A percentile compares a stretch with the other conserved stretches of the same genome.
Conservation (phyloP, 192 early-diverging fungal genomes). For the Linnemannia schmuckeri region DNA sequence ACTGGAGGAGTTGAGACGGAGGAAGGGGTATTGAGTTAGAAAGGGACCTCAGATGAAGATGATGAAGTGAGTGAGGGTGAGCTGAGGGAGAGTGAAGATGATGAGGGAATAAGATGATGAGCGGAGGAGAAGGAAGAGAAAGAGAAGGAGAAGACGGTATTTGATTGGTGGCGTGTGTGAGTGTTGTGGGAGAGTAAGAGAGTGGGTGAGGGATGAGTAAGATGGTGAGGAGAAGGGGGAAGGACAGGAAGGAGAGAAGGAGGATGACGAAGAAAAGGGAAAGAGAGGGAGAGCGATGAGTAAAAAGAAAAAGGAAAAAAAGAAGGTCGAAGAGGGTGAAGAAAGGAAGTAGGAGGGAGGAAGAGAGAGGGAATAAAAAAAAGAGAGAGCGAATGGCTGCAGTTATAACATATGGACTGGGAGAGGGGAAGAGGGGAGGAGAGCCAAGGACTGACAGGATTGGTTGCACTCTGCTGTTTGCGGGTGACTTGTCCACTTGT, state of each 20-base stretch:
- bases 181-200: neutral
- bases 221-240: neutral
- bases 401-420: neutral
- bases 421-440: neutral
- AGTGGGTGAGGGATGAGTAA: neutral
- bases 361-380: neutral
- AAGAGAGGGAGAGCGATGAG: neutral
- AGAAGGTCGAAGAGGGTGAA: neutral
- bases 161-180: neutral
- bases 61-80: neutral
- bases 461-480: too few relatives aligned
- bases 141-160: neutral
- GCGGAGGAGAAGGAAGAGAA: neutral
- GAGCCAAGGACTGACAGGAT: neutral
- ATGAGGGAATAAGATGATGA: neutral
- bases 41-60: conserved; percentile 10
- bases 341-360: neutral
- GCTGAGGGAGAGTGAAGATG: neutral
- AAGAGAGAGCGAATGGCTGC: neutral
- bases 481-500: too few relatives aligned
- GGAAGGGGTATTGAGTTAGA: neutral
- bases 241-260: neutral
- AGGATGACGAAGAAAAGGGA: neutral
- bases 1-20: conserved; percentile 1
- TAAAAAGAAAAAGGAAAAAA: neutral